Conservation (phyloP, 805 yeast genomes). For the Pichia heedii region DNA sequence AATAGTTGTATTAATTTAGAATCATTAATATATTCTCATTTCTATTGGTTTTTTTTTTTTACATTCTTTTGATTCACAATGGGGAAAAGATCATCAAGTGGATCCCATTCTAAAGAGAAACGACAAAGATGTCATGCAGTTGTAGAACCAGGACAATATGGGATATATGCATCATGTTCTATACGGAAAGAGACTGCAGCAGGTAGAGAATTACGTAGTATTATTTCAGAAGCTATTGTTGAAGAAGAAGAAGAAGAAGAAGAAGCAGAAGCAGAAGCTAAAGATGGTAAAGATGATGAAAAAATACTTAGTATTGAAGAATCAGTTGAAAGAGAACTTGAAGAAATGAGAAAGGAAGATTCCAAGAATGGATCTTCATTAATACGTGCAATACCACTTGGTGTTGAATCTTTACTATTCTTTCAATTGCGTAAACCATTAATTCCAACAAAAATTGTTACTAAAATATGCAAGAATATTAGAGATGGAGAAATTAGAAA, state of each 20-base stretch:
- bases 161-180: slow-evolving; percentile 83
- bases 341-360: slow-evolving; percentile 36
- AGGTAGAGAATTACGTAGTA: slow-evolving; percentile 56
- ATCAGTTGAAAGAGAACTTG: slow-evolving; percentile 62
- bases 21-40: no score
- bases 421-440: slow-evolving; percentile 74
- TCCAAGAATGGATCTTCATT: slow-evolving; percentile 13
- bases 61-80: no score
- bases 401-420: slow-evolving; percentile 79
- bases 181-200: slow-evolving; percentile 73
- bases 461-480: slow-evolving; percentile 53
- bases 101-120: slow-evolving; percentile 12
- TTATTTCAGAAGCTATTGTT: slow-evolving; percentile 47
- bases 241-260: slow-evolving; percentile 32
- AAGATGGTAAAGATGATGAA: slow-evolving; percentile 17
- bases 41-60: no score
- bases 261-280: background rate
- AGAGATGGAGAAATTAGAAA: slow-evolving; percentile 41
- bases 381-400: slow-evolving; percentile 52
- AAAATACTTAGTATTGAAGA: slow-evolving; percentile 62
- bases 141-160: slow-evolving; percentile 78
- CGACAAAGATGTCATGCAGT: slow-evolving; percentile 38
- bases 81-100: no score
- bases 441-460: slow-evolving; percentile 66
- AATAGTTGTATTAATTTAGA: no score